Conservation (phyloP, 768 basidiomycete species). For the Amanita exitialis region DNA sequence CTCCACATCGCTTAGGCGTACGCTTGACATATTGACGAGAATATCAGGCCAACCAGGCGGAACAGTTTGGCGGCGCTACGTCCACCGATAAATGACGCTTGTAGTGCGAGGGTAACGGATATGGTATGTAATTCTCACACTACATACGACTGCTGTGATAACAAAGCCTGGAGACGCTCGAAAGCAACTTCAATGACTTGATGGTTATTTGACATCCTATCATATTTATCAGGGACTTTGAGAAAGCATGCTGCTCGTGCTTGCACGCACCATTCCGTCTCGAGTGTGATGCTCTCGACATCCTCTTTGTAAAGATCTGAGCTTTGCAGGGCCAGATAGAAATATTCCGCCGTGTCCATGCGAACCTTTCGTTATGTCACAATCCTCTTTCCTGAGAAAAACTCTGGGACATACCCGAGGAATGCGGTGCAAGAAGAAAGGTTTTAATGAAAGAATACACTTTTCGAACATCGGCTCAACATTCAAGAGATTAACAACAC, state of each 20-base stretch:
- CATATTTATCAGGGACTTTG: neutral
- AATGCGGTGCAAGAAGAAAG: slow-evolving; percentile 72
- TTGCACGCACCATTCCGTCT: slow-evolving; percentile 68
- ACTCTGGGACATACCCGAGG: slow-evolving; percentile 46
- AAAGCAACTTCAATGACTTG: neutral
- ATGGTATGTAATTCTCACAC: slow-evolving; percentile 4
- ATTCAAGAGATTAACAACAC: slow-evolving; percentile 56
- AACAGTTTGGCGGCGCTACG: neutral
- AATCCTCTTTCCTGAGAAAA: neutral
- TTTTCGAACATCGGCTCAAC: slow-evolving; percentile 34
- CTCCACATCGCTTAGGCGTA: slow-evolving; percentile 63
- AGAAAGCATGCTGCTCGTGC: neutral
- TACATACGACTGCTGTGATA: neutral
- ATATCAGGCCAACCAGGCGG: neutral
- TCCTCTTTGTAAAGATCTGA: slow-evolving; percentile 61
- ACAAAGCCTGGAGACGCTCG: neutral
- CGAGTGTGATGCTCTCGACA: slow-evolving; percentile 59
- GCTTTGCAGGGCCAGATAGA: slow-evolving; percentile 71
- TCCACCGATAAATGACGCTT: neutral
- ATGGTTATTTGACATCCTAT: slow-evolving; percentile 7
- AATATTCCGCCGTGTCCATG: slow-evolving; percentile 68
- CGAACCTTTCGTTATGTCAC: slow-evolving; percentile 44
- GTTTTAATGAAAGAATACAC: slow-evolving; percentile 33
- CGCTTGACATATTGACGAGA: slow-evolving; percentile 30
- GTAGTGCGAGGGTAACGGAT: neutral